These are phyloP conservation scores for Rhodotorula sp. DNA, from an alignment of 1,284 basidiomycete genomes.

Conservation along the genomic window DNA sequence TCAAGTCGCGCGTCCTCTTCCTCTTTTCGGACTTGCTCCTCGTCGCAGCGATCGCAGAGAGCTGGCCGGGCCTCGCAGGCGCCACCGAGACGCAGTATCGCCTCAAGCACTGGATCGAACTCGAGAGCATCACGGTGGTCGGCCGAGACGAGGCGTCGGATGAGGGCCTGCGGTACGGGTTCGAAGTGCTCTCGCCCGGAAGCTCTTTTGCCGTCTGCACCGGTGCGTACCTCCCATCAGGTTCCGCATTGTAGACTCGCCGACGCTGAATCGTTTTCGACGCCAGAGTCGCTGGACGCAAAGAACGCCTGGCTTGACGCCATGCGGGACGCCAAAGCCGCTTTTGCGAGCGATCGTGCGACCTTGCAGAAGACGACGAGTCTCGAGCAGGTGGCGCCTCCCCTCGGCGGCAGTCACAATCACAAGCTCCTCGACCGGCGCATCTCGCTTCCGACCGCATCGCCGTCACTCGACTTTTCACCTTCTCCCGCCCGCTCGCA, in stretches of 20 bases:
- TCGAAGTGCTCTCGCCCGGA: constrained; percentile 73
- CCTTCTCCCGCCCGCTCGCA: background rate
- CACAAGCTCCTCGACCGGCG: background rate
- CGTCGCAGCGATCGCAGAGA: constrained; percentile 55
- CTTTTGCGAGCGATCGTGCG: constrained; percentile 56
- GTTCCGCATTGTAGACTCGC: no score
- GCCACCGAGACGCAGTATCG: constrained; percentile 62
- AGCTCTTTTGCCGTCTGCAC: constrained; percentile 74
- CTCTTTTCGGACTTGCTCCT: constrained; percentile 78
- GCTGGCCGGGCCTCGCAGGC: constrained; percentile 5
- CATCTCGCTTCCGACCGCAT: constrained; percentile 9
- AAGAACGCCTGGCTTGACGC: constrained; percentile 68
- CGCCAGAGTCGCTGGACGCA: constrained; percentile 59
- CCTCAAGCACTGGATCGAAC: constrained; percentile 66
- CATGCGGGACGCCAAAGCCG: constrained; percentile 70
- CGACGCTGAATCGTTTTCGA: background rate
- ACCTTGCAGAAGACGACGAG: constrained; percentile 43
- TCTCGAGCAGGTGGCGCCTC: background rate
- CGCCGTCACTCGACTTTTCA: background rate
- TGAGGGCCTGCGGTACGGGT: constrained; percentile 55
- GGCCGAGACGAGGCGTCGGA: constrained; percentile 56
- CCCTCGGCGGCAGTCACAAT: no score
- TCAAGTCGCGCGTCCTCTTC: constrained; percentile 64
- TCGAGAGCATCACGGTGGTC: constrained; percentile 76
- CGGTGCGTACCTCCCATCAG: constrained; percentile 55